Evolutionary conservation across 768 basidiomycete species (phyloP).

Genomic region (Trametes sanguinea): DNA sequence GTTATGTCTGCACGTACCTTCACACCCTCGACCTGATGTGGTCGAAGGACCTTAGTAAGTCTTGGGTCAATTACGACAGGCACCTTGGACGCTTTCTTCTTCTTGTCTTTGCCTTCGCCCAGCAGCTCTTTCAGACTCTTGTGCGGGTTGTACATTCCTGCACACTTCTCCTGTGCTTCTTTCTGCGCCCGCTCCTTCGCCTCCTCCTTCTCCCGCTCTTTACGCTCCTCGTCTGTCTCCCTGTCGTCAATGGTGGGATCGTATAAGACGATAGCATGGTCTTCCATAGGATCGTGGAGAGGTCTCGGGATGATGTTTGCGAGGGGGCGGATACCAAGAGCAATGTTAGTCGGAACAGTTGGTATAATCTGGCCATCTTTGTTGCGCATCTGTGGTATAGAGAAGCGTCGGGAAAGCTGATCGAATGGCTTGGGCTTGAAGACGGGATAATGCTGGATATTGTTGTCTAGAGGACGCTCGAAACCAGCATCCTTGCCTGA

Average conservation of each 20-base stretch:
- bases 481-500: slow-evolving; percentile 54
- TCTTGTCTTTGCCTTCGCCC: slow-evolving; percentile 71
- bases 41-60: slow-evolving; percentile 83
- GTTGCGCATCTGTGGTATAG: slow-evolving; percentile 78
- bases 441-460: slow-evolving; percentile 71
- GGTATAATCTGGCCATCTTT: slow-evolving; percentile 65
- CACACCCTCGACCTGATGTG: slow-evolving; percentile 98
- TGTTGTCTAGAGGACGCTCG: slow-evolving; percentile 56
- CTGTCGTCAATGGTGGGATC: slow-evolving; percentile 94
- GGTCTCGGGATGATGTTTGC: slow-evolving; percentile 85
- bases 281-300: slow-evolving; percentile 95
- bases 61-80: slow-evolving; percentile 96
- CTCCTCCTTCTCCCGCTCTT: slow-evolving; percentile 73
- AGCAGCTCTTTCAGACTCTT: slow-evolving; percentile 82
- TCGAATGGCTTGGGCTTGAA: slow-evolving; percentile 81
- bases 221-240: slow-evolving; percentile 86
- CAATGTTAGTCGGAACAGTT: slow-evolving; percentile 60
- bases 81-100: slow-evolving; percentile 71
- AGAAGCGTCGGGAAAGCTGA: slow-evolving; percentile 64
- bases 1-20: slow-evolving; percentile 56
- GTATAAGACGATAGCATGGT: slow-evolving; percentile 96
- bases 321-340: slow-evolving; percentile 84
- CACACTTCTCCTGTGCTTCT: slow-evolving; percentile 69
- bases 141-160: slow-evolving; percentile 84
- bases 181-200: slow-evolving; percentile 61